Base-by-base conservation (phyloP, 805 yeast genomes). In the Yarrowia osloensis region DNA sequence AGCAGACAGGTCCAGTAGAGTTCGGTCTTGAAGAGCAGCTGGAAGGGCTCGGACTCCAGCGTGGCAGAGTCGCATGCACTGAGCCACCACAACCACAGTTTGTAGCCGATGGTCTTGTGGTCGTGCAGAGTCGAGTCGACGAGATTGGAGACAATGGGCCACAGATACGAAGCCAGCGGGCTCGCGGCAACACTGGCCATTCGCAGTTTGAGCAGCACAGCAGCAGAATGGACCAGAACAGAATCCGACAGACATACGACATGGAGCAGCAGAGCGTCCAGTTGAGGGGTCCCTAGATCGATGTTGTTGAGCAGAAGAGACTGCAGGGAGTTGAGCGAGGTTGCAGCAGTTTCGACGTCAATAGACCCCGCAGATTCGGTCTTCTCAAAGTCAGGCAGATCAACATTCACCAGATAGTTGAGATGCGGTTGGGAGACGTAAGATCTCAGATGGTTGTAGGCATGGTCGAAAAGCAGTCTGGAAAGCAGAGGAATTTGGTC, bases 1-100 rank as follows among this genome's bases (percentile, higher is more conserved):
- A 88, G 90, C 22, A 90, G 73, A 15, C 73, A 71, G 4, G 68
- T 57, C 95, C 96, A 90, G 70, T 86, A 88, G 0, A 71, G 69
- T 3, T 69, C 68, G 1, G 26, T 50, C 17, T 40, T n/a, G 17
- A 70, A 49, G 8, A 72, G 46, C 4, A 42, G 39, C 44, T 69
- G 71, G 46, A 70, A 68, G 1, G 13, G 4, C 1, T 21, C 29
- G 19, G 62, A 54, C 8, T 61, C 49, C 4, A 29, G 52, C 4
- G 67, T 26, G 3, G 44, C 55, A 1, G 62, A 21, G 15, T 46
- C 37, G 15, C 46, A 40, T 19, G 33, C 40, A 44, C 67, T 49
- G 8, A 66, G 42, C 71, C 71, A 70, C 28, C 68, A 35, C 37
- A 72, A 46, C 74, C 74, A 72, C 28, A 67, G 37, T 22, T 70